Evolutionary conservation across 352 stramenopile genomes (phyloP).

Genomic region (Pythium brachiatum): DNA sequence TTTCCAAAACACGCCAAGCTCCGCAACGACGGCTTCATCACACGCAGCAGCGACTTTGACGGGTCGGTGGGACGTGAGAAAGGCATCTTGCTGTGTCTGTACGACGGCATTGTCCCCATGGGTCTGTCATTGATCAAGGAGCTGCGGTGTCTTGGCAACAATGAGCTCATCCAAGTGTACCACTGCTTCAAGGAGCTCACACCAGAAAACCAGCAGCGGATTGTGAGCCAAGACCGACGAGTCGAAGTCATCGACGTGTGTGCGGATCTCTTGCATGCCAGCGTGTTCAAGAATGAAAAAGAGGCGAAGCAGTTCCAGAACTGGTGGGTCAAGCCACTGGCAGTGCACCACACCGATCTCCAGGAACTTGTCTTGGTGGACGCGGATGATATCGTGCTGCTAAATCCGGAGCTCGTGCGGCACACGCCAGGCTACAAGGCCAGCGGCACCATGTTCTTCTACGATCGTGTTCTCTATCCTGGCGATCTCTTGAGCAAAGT

Average conservation of each 20-base stretch:
- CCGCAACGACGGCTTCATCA: conserved; percentile 1
- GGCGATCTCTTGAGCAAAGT: conserved; percentile 27
- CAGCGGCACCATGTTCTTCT: conserved; percentile 61
- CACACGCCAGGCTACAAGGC: conserved; percentile 31
- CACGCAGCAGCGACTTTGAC: conserved; percentile 27
- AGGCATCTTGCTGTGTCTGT: conserved; percentile 39
- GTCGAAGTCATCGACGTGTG: conserved; percentile 72
- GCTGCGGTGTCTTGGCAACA: conserved; percentile 40
- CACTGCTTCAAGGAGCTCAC: conserved; percentile 52
- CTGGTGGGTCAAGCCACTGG: conserved; percentile 64
- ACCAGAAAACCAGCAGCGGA: conserved; percentile 24
- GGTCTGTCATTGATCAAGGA: conserved; percentile 60
- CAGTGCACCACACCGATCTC: conserved; percentile 45
- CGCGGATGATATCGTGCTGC: conserved; percentile 47
- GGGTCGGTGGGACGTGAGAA: conserved; percentile 24
- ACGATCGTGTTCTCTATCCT: conserved; percentile 42
- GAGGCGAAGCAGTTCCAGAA: conserved; percentile 38
- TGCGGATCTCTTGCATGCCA: conserved; percentile 27
- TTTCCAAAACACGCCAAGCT: neutral
- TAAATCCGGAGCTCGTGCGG: conserved; percentile 36
- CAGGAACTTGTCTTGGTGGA: conserved; percentile 50
- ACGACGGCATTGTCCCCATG: conserved; percentile 46
- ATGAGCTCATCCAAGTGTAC: conserved; percentile 43
- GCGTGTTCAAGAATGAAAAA: conserved; percentile 12
- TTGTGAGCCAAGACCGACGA: conserved; percentile 37